Percentiles rank a stretch among this genome's conserved stretches.
phyloP scores from a whole-genome alignment of 2,329 filamentous ascomycete species.

The Arthrobotrys musiformis region DNA sequence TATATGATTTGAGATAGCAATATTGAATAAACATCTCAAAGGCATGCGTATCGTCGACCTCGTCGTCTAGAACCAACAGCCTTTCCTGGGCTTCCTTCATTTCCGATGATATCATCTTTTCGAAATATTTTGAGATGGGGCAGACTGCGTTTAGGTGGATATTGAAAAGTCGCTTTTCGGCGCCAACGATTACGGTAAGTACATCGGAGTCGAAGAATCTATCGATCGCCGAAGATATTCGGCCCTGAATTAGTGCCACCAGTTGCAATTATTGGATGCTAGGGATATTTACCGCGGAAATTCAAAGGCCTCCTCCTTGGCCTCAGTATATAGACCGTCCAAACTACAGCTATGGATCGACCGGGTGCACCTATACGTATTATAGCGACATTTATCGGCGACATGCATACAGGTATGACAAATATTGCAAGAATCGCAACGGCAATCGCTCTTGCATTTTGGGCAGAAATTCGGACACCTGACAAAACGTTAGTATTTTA shows the following conservation, averaged over 20 bases:
- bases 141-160: conserved; percentile 18
- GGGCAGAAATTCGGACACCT: neutral
- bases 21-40: conserved; percentile 27
- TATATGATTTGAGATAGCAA: conserved; percentile 27
- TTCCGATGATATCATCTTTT: conserved; percentile 4
- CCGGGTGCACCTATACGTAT: neutral
- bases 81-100: conserved; percentile 24
- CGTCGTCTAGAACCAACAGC: neutral
- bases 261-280: no score
- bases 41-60: conserved; percentile 20
- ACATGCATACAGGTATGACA: neutral
- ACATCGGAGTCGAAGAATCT: conserved; percentile 8
- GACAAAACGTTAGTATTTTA: neutral
- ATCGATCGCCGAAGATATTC: neutral
- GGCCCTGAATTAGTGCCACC: neutral
- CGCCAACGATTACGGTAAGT: conserved; percentile 4
- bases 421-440: neutral
- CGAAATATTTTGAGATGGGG: conserved; percentile 20
- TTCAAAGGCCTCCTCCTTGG: neutral
- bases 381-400: neutral
- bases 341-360: neutral
- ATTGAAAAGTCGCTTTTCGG: neutral
- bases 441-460: neutral
- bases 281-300: neutral
- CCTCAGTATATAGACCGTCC: neutral